Conservation (phyloP, 495 filamentous ascomycete genomes). For the Neurospora hispaniola region DNA sequence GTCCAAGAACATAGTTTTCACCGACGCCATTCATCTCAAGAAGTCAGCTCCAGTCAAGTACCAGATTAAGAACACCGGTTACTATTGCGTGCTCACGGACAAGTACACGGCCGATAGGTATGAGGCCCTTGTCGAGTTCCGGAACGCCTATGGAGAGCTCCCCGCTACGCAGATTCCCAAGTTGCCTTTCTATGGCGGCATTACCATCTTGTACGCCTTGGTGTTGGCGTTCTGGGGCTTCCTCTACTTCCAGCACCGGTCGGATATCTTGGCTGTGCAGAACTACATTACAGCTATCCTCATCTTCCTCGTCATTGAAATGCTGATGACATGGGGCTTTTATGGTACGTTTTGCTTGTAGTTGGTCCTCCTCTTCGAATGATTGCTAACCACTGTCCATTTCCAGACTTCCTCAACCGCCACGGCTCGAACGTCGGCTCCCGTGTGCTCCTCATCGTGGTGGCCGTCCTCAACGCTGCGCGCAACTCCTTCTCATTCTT, state of each 20-base stretch:
- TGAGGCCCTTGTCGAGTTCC: conserved; percentile 75
- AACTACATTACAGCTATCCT: conserved; percentile 99
- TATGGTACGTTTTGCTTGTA: conserved; percentile 42
- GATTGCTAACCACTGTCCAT: conserved; percentile 2
- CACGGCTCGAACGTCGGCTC: conserved; percentile 76
- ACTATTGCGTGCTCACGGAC: conserved; percentile 85
- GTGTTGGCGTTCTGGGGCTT: conserved; percentile 86
- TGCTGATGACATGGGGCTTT: conserved; percentile 97
- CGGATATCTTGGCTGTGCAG: conserved; percentile 94
- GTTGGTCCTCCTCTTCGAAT: not conserved
- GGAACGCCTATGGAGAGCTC: conserved; percentile 93
- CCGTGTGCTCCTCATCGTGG: conserved; percentile 78
- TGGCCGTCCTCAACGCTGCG: conserved; percentile 82
- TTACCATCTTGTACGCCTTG: conserved; percentile 90
- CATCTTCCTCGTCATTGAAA: conserved; percentile 87
- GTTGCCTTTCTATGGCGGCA: conserved; percentile 90
- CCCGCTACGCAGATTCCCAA: conserved; percentile 93
- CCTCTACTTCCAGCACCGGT: conserved; percentile 87
- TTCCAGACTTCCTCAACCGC: conserved; percentile 74
- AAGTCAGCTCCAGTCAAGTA: conserved; percentile 66
- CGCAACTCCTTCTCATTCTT: conserved; percentile 99
- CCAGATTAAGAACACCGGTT: conserved; percentile 75
- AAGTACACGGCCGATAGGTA: conserved; percentile 54
- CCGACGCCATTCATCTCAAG: conserved; percentile 73
- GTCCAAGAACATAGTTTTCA: conserved; percentile 60